Conservation (phyloP, 2,329 filamentous ascomycete species). For the Neurospora sp. region DNA sequence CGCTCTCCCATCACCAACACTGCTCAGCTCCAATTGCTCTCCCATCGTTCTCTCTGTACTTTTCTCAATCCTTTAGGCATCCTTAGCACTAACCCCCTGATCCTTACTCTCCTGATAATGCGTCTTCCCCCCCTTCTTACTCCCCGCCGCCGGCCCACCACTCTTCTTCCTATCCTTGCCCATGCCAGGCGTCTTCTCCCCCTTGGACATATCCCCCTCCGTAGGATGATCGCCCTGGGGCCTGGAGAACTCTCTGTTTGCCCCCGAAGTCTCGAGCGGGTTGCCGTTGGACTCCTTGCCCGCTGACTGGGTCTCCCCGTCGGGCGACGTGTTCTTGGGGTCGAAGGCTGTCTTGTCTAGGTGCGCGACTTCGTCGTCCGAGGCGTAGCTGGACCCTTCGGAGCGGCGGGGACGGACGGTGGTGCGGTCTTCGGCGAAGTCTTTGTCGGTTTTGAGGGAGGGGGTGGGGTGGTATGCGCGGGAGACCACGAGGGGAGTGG, state of each 20-base stretch:
- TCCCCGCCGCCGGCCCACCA: conserved; percentile 15
- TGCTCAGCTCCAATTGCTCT: neutral
- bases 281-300: conserved; percentile 24
- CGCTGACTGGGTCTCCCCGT: conserved; percentile 40
- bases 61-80: too few species aligned
- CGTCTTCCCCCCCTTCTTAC: conserved; percentile 15
- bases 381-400: conserved; percentile 60
- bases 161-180: conserved; percentile 27
- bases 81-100: neutral
- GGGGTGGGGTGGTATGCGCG: conserved; percentile 26
- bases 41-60: neutral
- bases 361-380: conserved; percentile 48
- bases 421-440: conserved; percentile 43
- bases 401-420: conserved; percentile 53
- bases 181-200: conserved; percentile 15
- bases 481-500: conserved; percentile 2
- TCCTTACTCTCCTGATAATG: conserved; percentile 16
- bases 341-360: conserved; percentile 57
- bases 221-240: conserved; percentile 26
- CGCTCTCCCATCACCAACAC: neutral
- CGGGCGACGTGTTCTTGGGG: conserved; percentile 55
- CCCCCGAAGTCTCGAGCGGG: conserved; percentile 32
- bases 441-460: conserved; percentile 33
- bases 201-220: conserved; percentile 20
- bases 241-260: conserved; percentile 34